These are phyloP conservation scores for Tulasnella sp. DNA, from an alignment of 768 basidiomycete genomes.

Conservation along the genomic window DNA sequence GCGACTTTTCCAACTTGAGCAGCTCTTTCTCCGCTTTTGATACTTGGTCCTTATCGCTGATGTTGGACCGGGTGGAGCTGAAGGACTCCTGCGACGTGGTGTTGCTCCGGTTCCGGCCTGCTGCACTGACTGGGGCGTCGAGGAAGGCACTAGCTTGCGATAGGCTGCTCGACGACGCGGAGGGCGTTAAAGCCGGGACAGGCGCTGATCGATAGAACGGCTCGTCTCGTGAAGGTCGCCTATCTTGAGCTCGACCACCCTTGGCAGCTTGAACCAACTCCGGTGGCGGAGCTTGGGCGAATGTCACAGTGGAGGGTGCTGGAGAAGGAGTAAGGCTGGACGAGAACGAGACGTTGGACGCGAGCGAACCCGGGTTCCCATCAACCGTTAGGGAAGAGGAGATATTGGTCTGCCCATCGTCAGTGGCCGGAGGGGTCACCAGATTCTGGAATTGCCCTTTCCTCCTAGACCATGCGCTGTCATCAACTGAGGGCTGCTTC, in stretches of 20 bases:
- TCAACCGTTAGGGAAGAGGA: not conserved
- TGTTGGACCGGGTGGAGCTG: not conserved
- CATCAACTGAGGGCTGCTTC: not conserved
- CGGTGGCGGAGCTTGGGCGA: not conserved
- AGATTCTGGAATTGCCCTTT: not conserved
- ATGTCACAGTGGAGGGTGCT: not conserved
- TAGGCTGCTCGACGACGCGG: not conserved
- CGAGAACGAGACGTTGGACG: not conserved
- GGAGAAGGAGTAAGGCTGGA: not conserved
- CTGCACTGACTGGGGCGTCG: not conserved
- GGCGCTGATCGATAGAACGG: not conserved
- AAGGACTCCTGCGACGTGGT: not conserved
- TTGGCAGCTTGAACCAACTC: not conserved
- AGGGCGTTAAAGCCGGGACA: not conserved
- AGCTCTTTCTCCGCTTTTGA: not conserved
- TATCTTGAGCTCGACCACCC: not conserved
- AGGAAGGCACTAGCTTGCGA: not conserved
- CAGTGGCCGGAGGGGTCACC: not conserved
- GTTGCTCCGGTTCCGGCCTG: not conserved
- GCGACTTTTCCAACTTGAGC: not conserved
- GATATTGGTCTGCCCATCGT: not conserved
- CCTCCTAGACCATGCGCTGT: not conserved
- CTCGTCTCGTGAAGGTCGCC: not conserved
- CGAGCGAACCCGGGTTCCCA: not conserved
- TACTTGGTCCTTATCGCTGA: not conserved